Evolutionary conservation across 805 yeast species (phyloP).

Genomic region (Wickerhamomyces chambardii): DNA sequence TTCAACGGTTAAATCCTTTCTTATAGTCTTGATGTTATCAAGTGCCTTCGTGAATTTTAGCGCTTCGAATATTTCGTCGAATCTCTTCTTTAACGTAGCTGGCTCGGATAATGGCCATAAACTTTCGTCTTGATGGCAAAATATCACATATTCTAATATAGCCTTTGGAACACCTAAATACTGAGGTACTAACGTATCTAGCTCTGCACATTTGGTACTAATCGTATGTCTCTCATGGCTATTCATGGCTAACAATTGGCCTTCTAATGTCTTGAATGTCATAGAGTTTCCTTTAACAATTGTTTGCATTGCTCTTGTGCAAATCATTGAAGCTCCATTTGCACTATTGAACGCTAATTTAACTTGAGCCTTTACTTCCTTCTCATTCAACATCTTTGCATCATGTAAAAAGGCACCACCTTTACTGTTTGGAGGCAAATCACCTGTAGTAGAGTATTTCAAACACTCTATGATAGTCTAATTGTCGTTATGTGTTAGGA

Average conservation of each 20-base stretch:
- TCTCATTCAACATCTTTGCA: conserved; percentile 71
- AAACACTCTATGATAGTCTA: conserved; percentile 86
- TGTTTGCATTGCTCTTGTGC: conserved; percentile 78
- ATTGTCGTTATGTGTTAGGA: not conserved
- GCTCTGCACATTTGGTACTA: conserved; percentile 74
- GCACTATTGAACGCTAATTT: conserved; percentile 76
- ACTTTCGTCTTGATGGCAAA: conserved; percentile 96
- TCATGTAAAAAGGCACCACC: conserved; percentile 97
- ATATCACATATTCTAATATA: conserved; percentile 82
- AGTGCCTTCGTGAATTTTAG: conserved; percentile 86
- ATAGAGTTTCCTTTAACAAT: conserved; percentile 47
- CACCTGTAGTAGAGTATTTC: conserved; percentile 92
- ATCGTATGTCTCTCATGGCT: conserved; percentile 65
- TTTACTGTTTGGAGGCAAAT: conserved; percentile 88
- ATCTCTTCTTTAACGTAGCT: conserved; percentile 75
- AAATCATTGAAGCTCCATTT: conserved; percentile 70
- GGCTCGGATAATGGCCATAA: conserved; percentile 97
- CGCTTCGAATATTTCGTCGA: conserved; percentile 96
- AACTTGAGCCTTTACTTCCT: conserved; percentile 81
- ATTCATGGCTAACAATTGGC: conserved; percentile 64
- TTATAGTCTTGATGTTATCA: conserved; percentile 64
- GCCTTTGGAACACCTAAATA: conserved; percentile 85
- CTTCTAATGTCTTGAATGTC: conserved; percentile 90
- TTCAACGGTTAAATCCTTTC: conserved; percentile 71
- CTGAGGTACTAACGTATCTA: conserved; percentile 74